These are phyloP conservation scores for Fraxinus angustifolia DNA, from an alignment of 305 asterid genomes.

Conservation along the genomic window DNA sequence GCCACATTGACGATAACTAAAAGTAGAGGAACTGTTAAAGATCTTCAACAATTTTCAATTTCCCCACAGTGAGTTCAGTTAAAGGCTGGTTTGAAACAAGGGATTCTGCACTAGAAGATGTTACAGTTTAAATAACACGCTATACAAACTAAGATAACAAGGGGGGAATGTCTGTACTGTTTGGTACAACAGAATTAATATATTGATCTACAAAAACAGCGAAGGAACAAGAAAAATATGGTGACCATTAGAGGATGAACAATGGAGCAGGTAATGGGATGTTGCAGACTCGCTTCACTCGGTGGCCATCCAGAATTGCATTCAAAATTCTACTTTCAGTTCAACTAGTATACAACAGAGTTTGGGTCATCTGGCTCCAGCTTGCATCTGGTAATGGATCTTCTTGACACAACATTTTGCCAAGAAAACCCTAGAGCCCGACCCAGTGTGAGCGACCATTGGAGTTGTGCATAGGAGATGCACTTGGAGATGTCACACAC, in stretches of 20 bases:
- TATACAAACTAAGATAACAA: not conserved
- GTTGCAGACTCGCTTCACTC: not conserved
- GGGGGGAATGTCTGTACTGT: not conserved
- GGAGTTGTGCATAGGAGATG: conserved; percentile 83
- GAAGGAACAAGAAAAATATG: not conserved
- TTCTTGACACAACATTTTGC: not conserved
- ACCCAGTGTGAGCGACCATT: conserved; percentile 99
- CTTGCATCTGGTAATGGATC: not conserved
- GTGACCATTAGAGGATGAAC: not conserved
- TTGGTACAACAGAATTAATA: not conserved
- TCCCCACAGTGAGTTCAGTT: not conserved
- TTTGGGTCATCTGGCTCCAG: conserved; percentile 8
- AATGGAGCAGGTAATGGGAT: not conserved
- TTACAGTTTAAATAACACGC: not conserved
- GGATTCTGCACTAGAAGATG: not conserved
- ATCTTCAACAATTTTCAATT: not conserved
- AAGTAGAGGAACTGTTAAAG: not conserved
- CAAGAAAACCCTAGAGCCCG: conserved; percentile 49
- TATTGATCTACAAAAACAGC: not conserved
- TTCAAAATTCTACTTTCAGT: not conserved
- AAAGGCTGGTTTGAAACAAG: not conserved
- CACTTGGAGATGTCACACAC: conserved; percentile 71
- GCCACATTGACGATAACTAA: not conserved
- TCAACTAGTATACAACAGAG: conserved; percentile 25
- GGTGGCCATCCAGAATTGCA: not conserved